Evolutionary conservation across 1,139 yeast species (phyloP), one percentile per base, ranked within the genome.

Genomic region (Geotrichum siamense): DNA sequence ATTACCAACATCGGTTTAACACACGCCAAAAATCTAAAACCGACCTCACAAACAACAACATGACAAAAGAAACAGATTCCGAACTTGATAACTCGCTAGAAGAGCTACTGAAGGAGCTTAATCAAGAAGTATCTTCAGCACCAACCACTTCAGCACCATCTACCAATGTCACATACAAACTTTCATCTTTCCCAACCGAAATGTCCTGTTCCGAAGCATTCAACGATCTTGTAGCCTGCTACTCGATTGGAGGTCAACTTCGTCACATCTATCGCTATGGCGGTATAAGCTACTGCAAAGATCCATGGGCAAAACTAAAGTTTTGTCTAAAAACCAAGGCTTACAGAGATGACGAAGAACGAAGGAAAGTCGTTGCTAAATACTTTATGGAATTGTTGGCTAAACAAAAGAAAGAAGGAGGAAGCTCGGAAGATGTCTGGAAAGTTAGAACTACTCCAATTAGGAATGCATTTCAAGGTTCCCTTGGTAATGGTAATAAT

Each of bases 231-330:
- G 73, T 87, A 40, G 80, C 77, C 41, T 89, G 97, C 61, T 86
- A 84, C 66, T 83, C 96, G 0, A 59, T 87, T 2, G 96, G 96
- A 1, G 96, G 96, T 1, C 96, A 87, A 60, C 67, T 83, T 25
- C 75, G 91, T 51, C 75, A 82, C 61, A 81, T 83, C 57, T 89
- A 89, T 59, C 66, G 96, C 43, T 82, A 79, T 57, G 96, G 96
- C 2, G 75, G 79, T 37, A 73, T 85, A 56, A 78, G 81, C 45
- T 67, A 75, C 48, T 89, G 97, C 63, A 72, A 71, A 34, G 73
- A 72, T 44, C 84, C 84, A 56, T 70, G 85, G 50, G 76, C 75
- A 33, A 86, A 86, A 67, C 70, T 87, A 55, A 81, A 83, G 73
- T 87, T 89, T 63, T 89, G 97, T 51, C 57, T 89, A 33, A 74